phyloP scores from a whole-genome alignment of 1,284 basidiomycete species.

The Boletus sp. region DNA sequence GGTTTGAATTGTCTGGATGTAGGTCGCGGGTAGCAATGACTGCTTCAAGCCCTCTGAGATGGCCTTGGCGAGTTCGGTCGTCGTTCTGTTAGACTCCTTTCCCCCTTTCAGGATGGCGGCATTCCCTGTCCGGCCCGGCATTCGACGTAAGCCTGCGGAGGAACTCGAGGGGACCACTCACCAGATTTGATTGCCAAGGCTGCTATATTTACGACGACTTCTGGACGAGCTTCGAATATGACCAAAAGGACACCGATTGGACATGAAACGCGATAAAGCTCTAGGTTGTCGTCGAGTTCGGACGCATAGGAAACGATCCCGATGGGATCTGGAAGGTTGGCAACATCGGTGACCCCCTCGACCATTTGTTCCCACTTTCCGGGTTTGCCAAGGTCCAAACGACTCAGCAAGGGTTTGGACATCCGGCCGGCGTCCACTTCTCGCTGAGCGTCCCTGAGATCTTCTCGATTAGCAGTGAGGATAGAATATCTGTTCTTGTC shows the following conservation, averaged over 20 bases:
- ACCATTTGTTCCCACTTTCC: slow-evolving; percentile 96
- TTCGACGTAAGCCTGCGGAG: slow-evolving; percentile 6
- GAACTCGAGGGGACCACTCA: slow-evolving; percentile 33
- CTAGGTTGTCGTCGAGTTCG: slow-evolving; percentile 80
- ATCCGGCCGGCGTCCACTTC: slow-evolving; percentile 84
- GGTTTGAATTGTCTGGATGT: slow-evolving; percentile 91
- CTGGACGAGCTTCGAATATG: slow-evolving; percentile 97
- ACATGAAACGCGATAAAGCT: slow-evolving; percentile 92
- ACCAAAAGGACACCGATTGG: slow-evolving; percentile 96
- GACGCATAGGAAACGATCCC: slow-evolving; percentile 87
- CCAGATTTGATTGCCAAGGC: slow-evolving; percentile 95
- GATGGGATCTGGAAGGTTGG: slow-evolving; percentile 80
- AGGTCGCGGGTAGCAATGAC: slow-evolving; percentile 72
- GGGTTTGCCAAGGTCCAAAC: slow-evolving; percentile 79
- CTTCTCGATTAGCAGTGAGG: slow-evolving; percentile 73
- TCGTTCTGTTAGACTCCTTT: slow-evolving; percentile 84
- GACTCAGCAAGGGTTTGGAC: slow-evolving; percentile 75
- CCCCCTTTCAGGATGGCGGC: slow-evolving; percentile 96
- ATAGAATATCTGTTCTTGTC: slow-evolving; percentile 62
- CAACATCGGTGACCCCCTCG: slow-evolving; percentile 86
- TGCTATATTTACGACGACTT: slow-evolving; percentile 98
- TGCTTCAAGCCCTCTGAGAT: slow-evolving; percentile 77
- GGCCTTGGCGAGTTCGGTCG: slow-evolving; percentile 69
- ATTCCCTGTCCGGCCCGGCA: slow-evolving; percentile 56
- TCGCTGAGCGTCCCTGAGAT: slow-evolving; percentile 75